A percentile compares a stretch with the other conserved stretches of the same genome.
Conservation (phyloP, 2,329 filamentous ascomycete species). For the Botrytis sinoallii region DNA sequence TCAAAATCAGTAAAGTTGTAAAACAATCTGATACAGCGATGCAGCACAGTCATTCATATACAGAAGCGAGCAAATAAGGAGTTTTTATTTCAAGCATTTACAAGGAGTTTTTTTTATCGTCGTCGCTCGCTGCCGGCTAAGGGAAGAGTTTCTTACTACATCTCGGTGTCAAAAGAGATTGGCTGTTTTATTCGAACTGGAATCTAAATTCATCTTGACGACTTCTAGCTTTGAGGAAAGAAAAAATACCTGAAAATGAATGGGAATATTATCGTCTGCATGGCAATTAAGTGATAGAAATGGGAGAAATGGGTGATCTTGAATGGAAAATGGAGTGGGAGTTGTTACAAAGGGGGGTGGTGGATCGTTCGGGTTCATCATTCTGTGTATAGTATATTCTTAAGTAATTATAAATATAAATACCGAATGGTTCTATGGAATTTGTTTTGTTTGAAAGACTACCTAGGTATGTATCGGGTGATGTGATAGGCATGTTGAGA, state of each 20-base stretch:
- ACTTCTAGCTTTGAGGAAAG: not conserved
- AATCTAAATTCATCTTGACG: not conserved
- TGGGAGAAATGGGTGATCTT: not conserved
- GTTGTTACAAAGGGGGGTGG: not conserved
- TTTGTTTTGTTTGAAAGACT: not conserved
- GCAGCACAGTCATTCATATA: not conserved
- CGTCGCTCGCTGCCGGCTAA: not conserved
- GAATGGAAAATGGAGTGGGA: not conserved
- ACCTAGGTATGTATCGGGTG: not conserved
- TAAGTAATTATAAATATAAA: constrained; percentile 10
- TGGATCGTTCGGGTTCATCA: not conserved
- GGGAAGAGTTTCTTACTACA: not conserved
- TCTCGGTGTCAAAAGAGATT: not conserved
- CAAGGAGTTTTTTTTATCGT: constrained; percentile 9
- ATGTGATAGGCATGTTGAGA: not conserved
- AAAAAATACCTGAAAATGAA: not conserved
- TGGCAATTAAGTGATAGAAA: not conserved
- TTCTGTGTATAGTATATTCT: not conserved
- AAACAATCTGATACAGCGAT: not conserved
- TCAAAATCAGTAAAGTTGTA: not conserved
- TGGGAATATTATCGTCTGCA: not conserved
- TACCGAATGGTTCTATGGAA: not conserved
- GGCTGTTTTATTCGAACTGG: not conserved
- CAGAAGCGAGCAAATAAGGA: not conserved
- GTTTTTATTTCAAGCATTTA: constrained; percentile 13